Conservation (phyloP, 805 yeast species). For the Saturnispora gosingensis region DNA sequence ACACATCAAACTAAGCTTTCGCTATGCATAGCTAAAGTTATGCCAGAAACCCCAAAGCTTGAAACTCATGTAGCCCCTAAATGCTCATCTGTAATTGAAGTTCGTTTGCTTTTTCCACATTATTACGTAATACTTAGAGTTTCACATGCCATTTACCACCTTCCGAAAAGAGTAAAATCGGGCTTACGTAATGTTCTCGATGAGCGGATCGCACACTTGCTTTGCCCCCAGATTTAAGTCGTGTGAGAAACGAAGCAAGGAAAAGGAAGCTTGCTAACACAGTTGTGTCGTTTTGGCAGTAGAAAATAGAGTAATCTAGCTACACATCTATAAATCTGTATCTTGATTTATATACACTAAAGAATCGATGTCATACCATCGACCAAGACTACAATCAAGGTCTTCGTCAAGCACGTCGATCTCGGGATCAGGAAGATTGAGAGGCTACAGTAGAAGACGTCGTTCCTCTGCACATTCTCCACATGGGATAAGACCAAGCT, state of each 20-base stretch:
- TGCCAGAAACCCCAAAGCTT: no score
- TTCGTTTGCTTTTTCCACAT: no score
- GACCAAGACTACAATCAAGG: constrained; percentile 2
- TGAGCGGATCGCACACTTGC: neutral
- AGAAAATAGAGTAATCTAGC: neutral
- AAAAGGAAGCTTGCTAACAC: neutral
- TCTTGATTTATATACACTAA: neutral
- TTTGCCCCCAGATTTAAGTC: neutral
- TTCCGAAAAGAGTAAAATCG: neutral
- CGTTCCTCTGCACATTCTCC: neutral
- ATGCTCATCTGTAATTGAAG: no score
- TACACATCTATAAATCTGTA: neutral
- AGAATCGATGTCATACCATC: neutral
- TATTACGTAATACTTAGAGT: neutral
- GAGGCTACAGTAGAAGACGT: neutral
- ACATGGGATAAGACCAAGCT: neutral
- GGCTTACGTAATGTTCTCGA: neutral
- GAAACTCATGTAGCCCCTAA: no score
- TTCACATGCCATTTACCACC: neutral
- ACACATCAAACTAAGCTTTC: no score
- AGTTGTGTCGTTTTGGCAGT: neutral
- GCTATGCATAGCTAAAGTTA: no score
- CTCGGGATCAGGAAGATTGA: constrained; percentile 11
- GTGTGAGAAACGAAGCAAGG: neutral
- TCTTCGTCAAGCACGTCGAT: constrained; percentile 13